These are phyloP conservation scores for Saccharum spontaneum DNA, from an alignment of 176 grass and related monocot genomes.

Conservation along the genomic window DNA sequence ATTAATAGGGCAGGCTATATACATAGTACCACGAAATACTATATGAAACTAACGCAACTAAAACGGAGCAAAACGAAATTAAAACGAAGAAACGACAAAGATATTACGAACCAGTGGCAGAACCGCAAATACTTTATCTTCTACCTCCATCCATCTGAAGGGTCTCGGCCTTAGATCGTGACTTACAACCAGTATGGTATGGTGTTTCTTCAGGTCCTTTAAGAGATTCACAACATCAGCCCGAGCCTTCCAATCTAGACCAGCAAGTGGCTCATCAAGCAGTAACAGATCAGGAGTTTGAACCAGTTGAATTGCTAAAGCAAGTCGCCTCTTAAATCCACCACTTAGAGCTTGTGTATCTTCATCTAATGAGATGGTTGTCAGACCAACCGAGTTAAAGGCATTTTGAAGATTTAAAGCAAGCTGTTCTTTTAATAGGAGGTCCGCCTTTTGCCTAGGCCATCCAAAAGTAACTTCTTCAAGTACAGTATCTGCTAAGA, in stretches of 20 bases:
- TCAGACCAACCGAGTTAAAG: conserved; percentile 77
- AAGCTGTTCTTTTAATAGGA: conserved; percentile 51
- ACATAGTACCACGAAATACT: too few relatives aligned
- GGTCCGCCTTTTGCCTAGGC: conserved; percentile 73
- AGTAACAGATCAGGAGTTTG: conserved; percentile 83
- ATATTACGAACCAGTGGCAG: too few relatives aligned
- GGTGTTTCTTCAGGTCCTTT: conserved; percentile 65
- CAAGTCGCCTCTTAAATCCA: conserved; percentile 84
- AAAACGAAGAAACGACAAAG: too few relatives aligned
- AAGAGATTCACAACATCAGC: conserved; percentile 90
- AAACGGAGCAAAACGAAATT: too few relatives aligned
- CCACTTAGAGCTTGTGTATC: conserved; percentile 77
- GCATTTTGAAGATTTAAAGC: conserved; percentile 72
- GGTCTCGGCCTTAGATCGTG: conserved; percentile 92
- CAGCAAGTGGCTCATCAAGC: conserved; percentile 88
- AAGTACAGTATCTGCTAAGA: conserved; percentile 84
- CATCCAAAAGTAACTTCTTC: conserved; percentile 95
- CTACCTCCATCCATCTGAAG: too few relatives aligned
- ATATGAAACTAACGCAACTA: too few relatives aligned
- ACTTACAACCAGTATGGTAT: conserved; percentile 79
- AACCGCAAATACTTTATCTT: too few relatives aligned
- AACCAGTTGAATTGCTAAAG: conserved; percentile 89
- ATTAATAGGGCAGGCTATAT: too few relatives aligned
- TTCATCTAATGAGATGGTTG: conserved; percentile 71
- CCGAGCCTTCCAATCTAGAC: conserved; percentile 92